These are phyloP conservation scores for Naganishia vaughanmartiniae DNA, from an alignment of 768 basidiomycete species.

Conservation along the genomic window DNA sequence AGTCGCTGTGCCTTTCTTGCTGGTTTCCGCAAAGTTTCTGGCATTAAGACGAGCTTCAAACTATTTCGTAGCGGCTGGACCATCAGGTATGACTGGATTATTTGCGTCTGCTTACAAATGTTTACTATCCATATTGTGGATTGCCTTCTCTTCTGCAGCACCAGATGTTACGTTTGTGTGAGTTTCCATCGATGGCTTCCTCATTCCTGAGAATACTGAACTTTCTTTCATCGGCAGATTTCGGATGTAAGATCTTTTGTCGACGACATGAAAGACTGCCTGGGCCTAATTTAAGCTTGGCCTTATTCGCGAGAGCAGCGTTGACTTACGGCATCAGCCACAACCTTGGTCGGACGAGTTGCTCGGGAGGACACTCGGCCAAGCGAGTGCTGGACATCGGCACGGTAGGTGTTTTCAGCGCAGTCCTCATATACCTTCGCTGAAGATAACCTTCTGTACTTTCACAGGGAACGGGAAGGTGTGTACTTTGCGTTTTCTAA, in stretches of 20 bases:
- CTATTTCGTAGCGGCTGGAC: conserved; percentile 2
- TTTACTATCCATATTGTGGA: neutral
- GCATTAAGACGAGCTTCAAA: neutral
- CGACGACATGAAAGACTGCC: neutral
- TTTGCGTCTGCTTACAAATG: neutral
- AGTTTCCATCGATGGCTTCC: neutral
- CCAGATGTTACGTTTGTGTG: conserved; percentile 5
- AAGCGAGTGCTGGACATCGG: conserved; percentile 2
- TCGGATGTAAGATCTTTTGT: conserved; percentile 13
- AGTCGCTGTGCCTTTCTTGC: neutral
- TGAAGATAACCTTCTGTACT: neutral
- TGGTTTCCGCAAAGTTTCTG: neutral
- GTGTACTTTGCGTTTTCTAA: neutral
- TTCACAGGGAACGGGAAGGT: conserved; percentile 12
- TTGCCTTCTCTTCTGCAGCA: neutral
- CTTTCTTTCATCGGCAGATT: neutral
- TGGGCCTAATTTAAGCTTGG: too few species aligned
- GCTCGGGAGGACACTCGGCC: neutral
- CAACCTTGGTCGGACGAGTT: neutral
- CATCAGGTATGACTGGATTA: conserved; percentile 1
- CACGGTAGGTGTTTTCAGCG: neutral
- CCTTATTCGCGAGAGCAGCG: neutral
- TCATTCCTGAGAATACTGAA: neutral
- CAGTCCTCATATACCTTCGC: neutral
- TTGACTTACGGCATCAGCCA: conserved; percentile 3